A percentile compares a stretch with the other conserved stretches of the same genome.
phyloP scores from a whole-genome alignment of 305 asterid species.

The Solanum aculeatissimum region DNA sequence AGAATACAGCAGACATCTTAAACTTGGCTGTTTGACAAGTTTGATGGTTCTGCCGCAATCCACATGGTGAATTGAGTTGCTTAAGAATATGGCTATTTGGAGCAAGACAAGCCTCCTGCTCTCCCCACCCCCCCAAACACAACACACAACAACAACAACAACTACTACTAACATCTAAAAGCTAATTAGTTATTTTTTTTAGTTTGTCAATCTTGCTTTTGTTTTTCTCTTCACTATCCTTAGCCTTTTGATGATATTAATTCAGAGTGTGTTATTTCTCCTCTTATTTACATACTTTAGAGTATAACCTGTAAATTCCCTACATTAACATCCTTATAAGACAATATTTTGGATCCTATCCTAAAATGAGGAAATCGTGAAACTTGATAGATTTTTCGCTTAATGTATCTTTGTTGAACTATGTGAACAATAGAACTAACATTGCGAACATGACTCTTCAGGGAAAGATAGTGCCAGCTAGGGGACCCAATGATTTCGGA shows the following conservation, averaged over 20 bases:
- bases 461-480: slow-evolving; percentile 87
- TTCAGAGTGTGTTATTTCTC: not conserved
- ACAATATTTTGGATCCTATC: not conserved
- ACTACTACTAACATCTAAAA: not conserved
- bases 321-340: not conserved
- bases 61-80: not conserved
- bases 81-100: not conserved
- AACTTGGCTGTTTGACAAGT: not conserved
- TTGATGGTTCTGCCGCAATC: not conserved
- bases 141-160: too few relatives aligned
- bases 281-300: not conserved
- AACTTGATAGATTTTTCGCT: not conserved
- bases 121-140: not conserved
- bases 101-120: not conserved
- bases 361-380: not conserved
- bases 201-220: not conserved
- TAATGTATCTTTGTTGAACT: not conserved
- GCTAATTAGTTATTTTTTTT: not conserved
- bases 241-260: not conserved
- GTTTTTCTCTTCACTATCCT: not conserved
- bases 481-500: slow-evolving; percentile 95
- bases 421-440: not conserved
- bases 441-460: slow-evolving; percentile 17
- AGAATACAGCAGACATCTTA: not conserved
- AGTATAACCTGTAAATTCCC: not conserved